Percentiles rank a stretch among this genome's conserved stretches.
phyloP scores from a whole-genome alignment of 495 filamentous ascomycete species.

The Neurospora sp. region DNA sequence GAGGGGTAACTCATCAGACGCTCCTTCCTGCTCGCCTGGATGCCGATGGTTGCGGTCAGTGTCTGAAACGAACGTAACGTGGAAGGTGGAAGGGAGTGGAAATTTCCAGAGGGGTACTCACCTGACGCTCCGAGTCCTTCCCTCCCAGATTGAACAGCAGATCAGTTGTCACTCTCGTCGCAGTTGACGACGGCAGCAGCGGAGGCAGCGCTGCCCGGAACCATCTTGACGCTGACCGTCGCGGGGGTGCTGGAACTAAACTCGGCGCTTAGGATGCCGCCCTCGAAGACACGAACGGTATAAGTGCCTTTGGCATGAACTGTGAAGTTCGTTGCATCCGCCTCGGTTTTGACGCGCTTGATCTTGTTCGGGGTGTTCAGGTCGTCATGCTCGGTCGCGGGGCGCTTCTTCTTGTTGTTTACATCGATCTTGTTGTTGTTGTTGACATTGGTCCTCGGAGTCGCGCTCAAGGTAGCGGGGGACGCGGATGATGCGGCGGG shows the following conservation, averaged over 20 bases:
- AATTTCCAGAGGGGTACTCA: neutral
- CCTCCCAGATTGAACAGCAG: neutral
- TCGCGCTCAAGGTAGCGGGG: no score
- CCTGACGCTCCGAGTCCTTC: neutral
- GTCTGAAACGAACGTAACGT: no score
- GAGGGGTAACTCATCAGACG: neutral
- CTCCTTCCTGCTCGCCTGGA: neutral
- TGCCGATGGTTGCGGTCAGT: neutral
- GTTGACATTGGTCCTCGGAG: neutral
- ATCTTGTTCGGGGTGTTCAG: neutral
- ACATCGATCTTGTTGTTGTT: neutral
- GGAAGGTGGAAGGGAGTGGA: no score
- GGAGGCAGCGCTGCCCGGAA: neutral
- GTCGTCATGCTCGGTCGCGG: neutral
- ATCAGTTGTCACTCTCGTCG: neutral
- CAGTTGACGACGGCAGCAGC: neutral
- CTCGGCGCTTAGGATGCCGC: neutral
- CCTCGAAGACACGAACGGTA: neutral
- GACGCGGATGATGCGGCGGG: no score
- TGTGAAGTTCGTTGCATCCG: accelerated
- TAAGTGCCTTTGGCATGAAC: neutral
- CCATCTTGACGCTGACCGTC: neutral
- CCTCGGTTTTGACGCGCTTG: neutral
- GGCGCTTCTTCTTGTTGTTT: neutral
- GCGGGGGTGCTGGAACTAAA: neutral